A percentile compares a stretch with the other conserved stretches of the same genome.
Conservation (phyloP, 345 rosid species). For the Carallia pectinifolia region DNA sequence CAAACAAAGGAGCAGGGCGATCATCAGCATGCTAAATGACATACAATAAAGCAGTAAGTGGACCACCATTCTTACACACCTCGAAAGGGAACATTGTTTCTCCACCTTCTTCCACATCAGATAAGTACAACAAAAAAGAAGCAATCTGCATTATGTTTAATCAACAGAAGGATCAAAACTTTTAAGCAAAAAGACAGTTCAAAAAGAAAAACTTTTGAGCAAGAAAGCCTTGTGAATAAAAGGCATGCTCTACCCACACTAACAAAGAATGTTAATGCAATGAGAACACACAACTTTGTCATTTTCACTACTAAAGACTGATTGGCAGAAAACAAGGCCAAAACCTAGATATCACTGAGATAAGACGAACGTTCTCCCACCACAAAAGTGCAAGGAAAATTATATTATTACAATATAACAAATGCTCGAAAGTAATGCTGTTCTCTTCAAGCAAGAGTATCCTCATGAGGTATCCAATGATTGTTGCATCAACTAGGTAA, state of each 20-base stretch:
- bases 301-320: neutral
- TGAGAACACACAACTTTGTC: too few species aligned
- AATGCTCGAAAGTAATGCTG: too few species aligned
- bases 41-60: neutral
- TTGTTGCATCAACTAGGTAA: too few species aligned
- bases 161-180: conserved; percentile 8
- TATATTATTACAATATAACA: too few species aligned
- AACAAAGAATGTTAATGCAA: too few species aligned
- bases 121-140: conserved; percentile 64
- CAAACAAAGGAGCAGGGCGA: conserved; percentile 8
- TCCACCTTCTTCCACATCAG: conserved; percentile 75
- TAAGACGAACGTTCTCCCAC: neutral
- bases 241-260: too few species aligned
- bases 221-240: too few species aligned
- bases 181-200: neutral
- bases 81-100: conserved; percentile 86
- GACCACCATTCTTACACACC: conserved; percentile 38
- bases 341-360: neutral
- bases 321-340: neutral
- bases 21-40: neutral
- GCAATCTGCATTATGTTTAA: conserved; percentile 40
- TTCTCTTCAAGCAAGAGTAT: too few species aligned
- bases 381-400: neutral
- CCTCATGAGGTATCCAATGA: too few species aligned
- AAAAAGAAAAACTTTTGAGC: too few species aligned